Conservation (phyloP, 306 rosid species). For the Begonia loranthoides region DNA sequence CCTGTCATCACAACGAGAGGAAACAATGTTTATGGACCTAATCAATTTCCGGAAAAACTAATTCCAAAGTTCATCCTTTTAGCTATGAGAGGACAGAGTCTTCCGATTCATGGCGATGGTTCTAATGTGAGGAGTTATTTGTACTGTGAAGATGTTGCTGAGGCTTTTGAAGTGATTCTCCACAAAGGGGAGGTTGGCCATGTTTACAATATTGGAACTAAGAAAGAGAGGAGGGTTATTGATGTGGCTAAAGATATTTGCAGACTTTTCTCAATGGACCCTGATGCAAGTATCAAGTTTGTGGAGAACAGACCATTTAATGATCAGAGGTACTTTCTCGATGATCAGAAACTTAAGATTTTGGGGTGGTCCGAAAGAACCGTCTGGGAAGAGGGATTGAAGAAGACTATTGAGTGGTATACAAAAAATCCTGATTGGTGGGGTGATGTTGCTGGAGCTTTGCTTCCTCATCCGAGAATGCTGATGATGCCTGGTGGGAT, state of each 20-base stretch:
- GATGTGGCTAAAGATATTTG: conserved; percentile 81
- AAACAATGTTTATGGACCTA: conserved; percentile 86
- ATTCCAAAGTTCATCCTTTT: conserved; percentile 86
- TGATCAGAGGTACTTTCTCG: conserved; percentile 79
- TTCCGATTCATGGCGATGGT: conserved; percentile 92
- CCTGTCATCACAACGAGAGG: conserved; percentile 91
- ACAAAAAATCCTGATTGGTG: conserved; percentile 75
- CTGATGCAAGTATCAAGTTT: conserved; percentile 56
- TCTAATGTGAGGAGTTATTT: conserved; percentile 84
- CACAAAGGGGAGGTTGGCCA: conserved; percentile 95
- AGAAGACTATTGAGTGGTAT: conserved; percentile 84
- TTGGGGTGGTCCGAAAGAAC: conserved; percentile 91
- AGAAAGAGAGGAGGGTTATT: conserved; percentile 76
- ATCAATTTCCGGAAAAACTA: conserved; percentile 80
- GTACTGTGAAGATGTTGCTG: conserved; percentile 89
- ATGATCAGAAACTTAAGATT: conserved; percentile 59
- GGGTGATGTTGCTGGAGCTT: conserved; percentile 92
- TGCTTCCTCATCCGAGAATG: conserved; percentile 91
- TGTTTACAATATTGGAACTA: conserved; percentile 83
- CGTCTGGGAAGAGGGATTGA: conserved; percentile 77
- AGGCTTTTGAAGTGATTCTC: conserved; percentile 84
- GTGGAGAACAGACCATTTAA: conserved; percentile 90
- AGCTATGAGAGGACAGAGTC: conserved; percentile 78
- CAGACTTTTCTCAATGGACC: conserved; percentile 48
- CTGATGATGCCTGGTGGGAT: conserved; percentile 90